These are phyloP conservation scores for Psilocybe tampanensis DNA, from an alignment of 768 basidiomycete genomes.

Conservation along the genomic window DNA sequence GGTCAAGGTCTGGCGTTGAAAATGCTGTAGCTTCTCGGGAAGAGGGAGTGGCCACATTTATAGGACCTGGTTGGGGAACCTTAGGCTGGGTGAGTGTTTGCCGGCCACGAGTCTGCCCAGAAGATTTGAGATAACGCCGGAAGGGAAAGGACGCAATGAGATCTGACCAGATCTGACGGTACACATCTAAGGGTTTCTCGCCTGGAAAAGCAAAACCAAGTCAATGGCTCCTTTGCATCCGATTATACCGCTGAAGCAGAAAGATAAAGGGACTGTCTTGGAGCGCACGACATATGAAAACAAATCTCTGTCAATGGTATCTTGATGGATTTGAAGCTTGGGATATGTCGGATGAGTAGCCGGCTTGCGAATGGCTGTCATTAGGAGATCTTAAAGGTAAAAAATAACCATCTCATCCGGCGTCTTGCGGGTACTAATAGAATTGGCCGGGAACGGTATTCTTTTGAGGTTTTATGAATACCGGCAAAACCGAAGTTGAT, in stretches of 20 bases:
- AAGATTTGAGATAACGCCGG: constrained; percentile 13
- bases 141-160: constrained; percentile 9
- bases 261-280: constrained; percentile 1
- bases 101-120: constrained; percentile 9
- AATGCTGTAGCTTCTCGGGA: constrained; percentile 1
- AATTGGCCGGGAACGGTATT: constrained; percentile 20
- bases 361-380: constrained; percentile 1
- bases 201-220: constrained; percentile 11
- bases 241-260: constrained; percentile 3
- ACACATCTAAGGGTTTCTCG: constrained; percentile 10
- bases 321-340: neutral
- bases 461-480: constrained; percentile 15
- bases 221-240: constrained; percentile 8
- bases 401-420: constrained; percentile 18
- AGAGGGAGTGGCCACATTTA: constrained; percentile 4
- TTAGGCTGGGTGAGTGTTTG: constrained; percentile 4
- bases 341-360: neutral
- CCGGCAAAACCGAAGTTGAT: constrained; percentile 16
- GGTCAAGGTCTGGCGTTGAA: neutral
- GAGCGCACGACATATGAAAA: constrained; percentile 3
- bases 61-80: neutral
- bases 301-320: neutral
- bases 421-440: constrained; percentile 17
- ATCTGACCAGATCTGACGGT: constrained; percentile 16
- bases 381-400: constrained; percentile 9